Percentiles rank a stretch among this genome's conserved stretches.
phyloP scores from a whole-genome alignment of 2,329 filamentous ascomycete genomes.

The Phoma sp. region DNA sequence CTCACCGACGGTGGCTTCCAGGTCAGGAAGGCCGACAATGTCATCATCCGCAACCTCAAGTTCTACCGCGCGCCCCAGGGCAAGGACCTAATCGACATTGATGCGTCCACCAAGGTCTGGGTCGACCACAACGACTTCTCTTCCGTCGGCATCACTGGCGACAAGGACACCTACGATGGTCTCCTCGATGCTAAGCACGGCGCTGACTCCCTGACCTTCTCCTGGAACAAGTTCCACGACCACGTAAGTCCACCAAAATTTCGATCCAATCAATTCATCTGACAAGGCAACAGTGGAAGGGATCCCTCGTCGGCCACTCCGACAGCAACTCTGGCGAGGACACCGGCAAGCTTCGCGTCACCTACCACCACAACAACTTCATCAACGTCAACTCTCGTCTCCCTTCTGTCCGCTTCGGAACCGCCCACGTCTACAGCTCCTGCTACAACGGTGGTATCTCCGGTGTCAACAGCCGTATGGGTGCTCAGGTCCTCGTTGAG shows the following conservation, averaged over 20 bases:
- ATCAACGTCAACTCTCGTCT: conserved; percentile 68
- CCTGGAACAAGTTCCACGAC: conserved; percentile 61
- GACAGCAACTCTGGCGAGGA: conserved; percentile 63
- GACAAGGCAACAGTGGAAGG: conserved; percentile 57
- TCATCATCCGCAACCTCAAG: conserved; percentile 70
- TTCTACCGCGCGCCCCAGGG: conserved; percentile 63
- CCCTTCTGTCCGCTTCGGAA: conserved; percentile 71
- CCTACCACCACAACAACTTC: conserved; percentile 73
- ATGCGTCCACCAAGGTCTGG: conserved; percentile 64
- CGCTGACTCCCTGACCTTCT: conserved; percentile 66
- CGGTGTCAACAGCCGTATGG: conserved; percentile 54
- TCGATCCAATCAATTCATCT: not conserved
- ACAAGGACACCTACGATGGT: conserved; percentile 44
- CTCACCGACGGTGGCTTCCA: conserved; percentile 58
- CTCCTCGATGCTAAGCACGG: conserved; percentile 69
- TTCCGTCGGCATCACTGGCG: conserved; percentile 54
- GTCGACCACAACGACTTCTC: conserved; percentile 72
- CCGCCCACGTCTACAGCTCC: conserved; percentile 66
- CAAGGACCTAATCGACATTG: conserved; percentile 68
- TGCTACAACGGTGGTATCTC: conserved; percentile 49
- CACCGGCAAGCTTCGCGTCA: conserved; percentile 67
- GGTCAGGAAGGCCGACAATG: conserved; percentile 62
- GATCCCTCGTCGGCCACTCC: conserved; percentile 66
- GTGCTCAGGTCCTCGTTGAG: conserved; percentile 55
- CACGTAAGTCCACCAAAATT: conserved; percentile 48